These are phyloP conservation scores for Aspergillus persii DNA, from an alignment of 2,329 filamentous ascomycete genomes.

Conservation along the genomic window DNA sequence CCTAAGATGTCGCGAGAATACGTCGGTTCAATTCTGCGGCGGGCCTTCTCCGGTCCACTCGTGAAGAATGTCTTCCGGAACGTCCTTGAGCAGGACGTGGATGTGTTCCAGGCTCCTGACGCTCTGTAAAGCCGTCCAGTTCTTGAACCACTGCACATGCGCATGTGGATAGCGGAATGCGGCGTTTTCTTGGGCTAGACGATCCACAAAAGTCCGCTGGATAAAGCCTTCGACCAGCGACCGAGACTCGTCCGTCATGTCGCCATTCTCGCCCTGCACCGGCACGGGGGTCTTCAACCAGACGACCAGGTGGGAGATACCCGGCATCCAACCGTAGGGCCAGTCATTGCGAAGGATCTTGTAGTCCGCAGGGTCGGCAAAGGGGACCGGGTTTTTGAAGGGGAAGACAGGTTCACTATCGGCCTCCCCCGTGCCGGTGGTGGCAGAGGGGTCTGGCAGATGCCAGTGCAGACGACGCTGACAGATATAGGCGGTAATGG, in stretches of 20 bases:
- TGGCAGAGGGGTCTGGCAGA: constrained; percentile 25
- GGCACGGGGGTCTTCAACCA: constrained; percentile 55
- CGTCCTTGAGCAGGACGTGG: constrained; percentile 53
- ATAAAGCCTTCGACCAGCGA: constrained; percentile 51
- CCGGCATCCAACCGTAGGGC: constrained; percentile 58
- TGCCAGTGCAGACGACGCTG: constrained; percentile 55
- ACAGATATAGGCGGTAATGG: constrained; percentile 57
- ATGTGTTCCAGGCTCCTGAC: constrained; percentile 59
- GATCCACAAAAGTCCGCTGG: constrained; percentile 47
- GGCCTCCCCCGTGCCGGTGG: constrained; percentile 16
- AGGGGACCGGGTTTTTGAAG: constrained; percentile 50
- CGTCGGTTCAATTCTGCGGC: not conserved
- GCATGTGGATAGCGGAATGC: constrained; percentile 33
- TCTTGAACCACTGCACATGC: constrained; percentile 64
- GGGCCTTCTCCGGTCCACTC: constrained; percentile 44
- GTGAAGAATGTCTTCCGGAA: constrained; percentile 42
- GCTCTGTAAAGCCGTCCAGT: constrained; percentile 60
- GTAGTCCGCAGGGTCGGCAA: constrained; percentile 55
- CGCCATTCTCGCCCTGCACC: constrained; percentile 46
- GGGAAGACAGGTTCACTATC: constrained; percentile 38
- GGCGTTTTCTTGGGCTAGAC: constrained; percentile 37
- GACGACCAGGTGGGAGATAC: constrained; percentile 57
- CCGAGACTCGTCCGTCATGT: constrained; percentile 52
- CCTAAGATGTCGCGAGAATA: not conserved
- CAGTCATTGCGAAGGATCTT: constrained; percentile 61